phyloP scores from a whole-genome alignment of 441 rosid genomes.

The Gossypium gossypioides region DNA sequence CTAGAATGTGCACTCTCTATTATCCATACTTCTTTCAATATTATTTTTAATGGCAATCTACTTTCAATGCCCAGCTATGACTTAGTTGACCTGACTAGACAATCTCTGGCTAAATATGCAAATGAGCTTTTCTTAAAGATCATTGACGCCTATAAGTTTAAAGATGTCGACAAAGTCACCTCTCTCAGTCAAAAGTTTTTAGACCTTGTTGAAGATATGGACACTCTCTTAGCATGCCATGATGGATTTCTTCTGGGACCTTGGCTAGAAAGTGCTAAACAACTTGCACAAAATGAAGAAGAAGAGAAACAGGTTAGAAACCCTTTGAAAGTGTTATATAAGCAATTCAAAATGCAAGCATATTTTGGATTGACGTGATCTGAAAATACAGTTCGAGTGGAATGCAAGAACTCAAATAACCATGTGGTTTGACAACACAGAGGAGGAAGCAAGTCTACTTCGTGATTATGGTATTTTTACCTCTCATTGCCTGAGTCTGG shows the following conservation, averaged over 20 bases:
- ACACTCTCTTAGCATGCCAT: slow-evolving; percentile 42
- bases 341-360: not conserved
- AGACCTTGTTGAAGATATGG: slow-evolving; percentile 51
- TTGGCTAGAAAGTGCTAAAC: slow-evolving; percentile 64
- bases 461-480: slow-evolving; percentile 47
- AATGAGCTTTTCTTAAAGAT: slow-evolving; percentile 45
- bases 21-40: not conserved
- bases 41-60: not conserved
- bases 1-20: not conserved
- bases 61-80: slow-evolving; percentile 37
- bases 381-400: slow-evolving; percentile 51
- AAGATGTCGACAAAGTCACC: slow-evolving; percentile 26
- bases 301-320: slow-evolving; percentile 40
- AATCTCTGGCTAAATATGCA: slow-evolving; percentile 58
- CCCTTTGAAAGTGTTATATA: not conserved
- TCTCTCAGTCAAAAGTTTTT: slow-evolving; percentile 27
- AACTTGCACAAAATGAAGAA: slow-evolving; percentile 36
- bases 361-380: not conserved
- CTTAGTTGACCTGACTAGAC: slow-evolving; percentile 58
- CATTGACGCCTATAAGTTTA: slow-evolving; percentile 32
- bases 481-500: not conserved
- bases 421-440: slow-evolving; percentile 66
- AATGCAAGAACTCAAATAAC: slow-evolving; percentile 72
- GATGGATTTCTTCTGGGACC: slow-evolving; percentile 60
- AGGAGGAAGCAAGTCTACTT: slow-evolving; percentile 59